Evolutionary conservation across 2,329 filamentous ascomycete species (phyloP), one percentile per base, ranked within the genome.

Genomic region (Cytospora piceicola): DNA sequence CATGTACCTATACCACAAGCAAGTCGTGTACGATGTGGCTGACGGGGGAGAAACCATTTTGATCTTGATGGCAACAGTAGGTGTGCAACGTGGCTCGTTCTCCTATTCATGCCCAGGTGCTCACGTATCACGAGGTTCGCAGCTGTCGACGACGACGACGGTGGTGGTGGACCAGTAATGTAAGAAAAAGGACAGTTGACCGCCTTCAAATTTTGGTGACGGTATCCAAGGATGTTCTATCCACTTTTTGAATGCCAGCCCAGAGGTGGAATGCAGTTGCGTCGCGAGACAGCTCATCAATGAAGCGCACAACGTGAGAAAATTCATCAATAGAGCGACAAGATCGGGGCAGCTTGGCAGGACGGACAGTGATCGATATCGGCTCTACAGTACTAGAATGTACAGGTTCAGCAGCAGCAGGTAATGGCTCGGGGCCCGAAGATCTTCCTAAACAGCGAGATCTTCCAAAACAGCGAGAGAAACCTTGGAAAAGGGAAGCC

Each of bases 51-150:
- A 53, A 27, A 24, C 36, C 32, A n/a, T 51, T n/a, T 49, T 29
- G 49, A 24, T 27, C 29, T 36, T n/a, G 20, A 27, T 57, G 27
- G 34, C 57, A 58, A 42, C 52, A 24, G 61, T 53, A 57, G 34
- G 57, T 46, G 49, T 61, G 65, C 66, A 66, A 68, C 63, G 66
- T 68, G 66, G 63, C 66, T 61, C 51, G 39, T 59, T 22, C 59
- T 59, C 57, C 39, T 52, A 27, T n/a, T 49, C 36, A 22, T 58
- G 49, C 34, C 34, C 34, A 14, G 34, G 34, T 36, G 34, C 36
- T 53, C 58, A 32, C 51, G 30, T 54, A 62, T 63, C 55, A 59
- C 52, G 39, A 59, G 46, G 42, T 56, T 56, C 56, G 55, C 58
- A 58, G 32, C 39, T 51, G 20, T 24, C n/a, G 34, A 36, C 34